phyloP scores from a whole-genome alignment of 331 rosid genomes.

The Malus hybrid region DNA sequence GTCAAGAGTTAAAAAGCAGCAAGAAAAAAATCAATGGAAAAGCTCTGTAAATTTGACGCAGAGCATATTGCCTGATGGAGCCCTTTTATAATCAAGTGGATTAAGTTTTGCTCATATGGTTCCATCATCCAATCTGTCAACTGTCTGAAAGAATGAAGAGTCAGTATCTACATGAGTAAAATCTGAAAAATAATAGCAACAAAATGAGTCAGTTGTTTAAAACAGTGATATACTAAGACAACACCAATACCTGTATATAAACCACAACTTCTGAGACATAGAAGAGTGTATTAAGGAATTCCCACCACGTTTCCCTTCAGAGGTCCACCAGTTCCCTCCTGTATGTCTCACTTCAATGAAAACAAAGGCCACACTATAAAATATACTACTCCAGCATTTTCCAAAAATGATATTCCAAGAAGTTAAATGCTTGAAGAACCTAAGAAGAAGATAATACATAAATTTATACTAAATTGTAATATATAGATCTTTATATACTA shows the following conservation, averaged over 20 bases:
- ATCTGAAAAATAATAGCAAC: background rate
- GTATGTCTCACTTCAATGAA: too few relatives aligned
- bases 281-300: too few relatives aligned
- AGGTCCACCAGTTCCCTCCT: too few relatives aligned
- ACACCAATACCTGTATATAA: conserved; percentile 70
- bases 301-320: too few relatives aligned
- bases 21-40: conserved; percentile 12
- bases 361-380: too few relatives aligned
- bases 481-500: too few relatives aligned
- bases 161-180: background rate
- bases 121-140: conserved; percentile 86
- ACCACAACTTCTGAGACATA: conserved; percentile 34
- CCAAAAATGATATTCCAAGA: too few relatives aligned
- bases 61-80: conserved; percentile 62
- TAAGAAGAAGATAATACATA: too few relatives aligned
- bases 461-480: too few relatives aligned
- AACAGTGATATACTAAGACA: background rate
- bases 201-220: background rate
- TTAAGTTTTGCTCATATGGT: conserved; percentile 57
- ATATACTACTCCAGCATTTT: too few relatives aligned
- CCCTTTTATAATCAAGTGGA: conserved; percentile 76
- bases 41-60: background rate
- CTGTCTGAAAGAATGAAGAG: conserved; percentile 59
- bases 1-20: conserved; percentile 14
- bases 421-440: too few relatives aligned